Conservation (phyloP, 2,329 filamentous ascomycete genomes). For the Epichloe elymi region DNA sequence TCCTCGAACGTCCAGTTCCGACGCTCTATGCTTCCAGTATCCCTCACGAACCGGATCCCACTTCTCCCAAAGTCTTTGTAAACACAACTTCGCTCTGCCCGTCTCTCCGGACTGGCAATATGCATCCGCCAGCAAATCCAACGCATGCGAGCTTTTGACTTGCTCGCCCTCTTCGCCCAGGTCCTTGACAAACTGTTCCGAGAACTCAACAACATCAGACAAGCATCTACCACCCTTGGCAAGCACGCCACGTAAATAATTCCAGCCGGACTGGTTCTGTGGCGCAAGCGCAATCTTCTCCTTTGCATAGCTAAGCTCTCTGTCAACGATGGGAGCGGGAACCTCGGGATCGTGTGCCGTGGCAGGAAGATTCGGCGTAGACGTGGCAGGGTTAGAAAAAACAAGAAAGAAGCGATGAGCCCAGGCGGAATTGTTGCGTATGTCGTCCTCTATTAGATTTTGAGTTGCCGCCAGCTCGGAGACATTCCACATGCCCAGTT, state of each 20-base stretch:
- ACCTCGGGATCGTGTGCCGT: constrained; percentile 42
- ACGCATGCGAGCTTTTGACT: constrained; percentile 49
- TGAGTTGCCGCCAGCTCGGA: constrained; percentile 61
- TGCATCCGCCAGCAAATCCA: constrained; percentile 62
- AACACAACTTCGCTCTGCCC: constrained; percentile 52
- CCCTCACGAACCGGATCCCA: constrained; percentile 86
- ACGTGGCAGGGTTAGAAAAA: constrained; percentile 48
- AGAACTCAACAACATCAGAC: constrained; percentile 32
- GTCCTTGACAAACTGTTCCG: constrained; percentile 35
- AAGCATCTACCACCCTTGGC: constrained; percentile 47
- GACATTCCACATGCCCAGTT: constrained; percentile 57
- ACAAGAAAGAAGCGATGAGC: constrained; percentile 93
- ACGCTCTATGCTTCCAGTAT: constrained; percentile 64
- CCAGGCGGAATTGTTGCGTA: constrained; percentile 96
- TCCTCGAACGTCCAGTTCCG: not conserved
- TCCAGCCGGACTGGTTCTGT: constrained; percentile 92
- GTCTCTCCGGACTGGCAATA: constrained; percentile 43
- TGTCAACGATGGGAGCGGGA: constrained; percentile 50
- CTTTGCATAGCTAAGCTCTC: constrained; percentile 65
- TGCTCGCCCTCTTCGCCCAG: constrained; percentile 34
- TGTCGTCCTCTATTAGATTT: constrained; percentile 60
- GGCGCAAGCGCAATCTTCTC: constrained; percentile 65
- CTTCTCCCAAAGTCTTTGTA: constrained; percentile 63
- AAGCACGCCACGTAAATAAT: constrained; percentile 70
- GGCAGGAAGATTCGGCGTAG: constrained; percentile 33